These are phyloP conservation scores for Trypanosoma lewisi DNA, from an alignment of 208 protist species.

Conservation along the genomic window DNA sequence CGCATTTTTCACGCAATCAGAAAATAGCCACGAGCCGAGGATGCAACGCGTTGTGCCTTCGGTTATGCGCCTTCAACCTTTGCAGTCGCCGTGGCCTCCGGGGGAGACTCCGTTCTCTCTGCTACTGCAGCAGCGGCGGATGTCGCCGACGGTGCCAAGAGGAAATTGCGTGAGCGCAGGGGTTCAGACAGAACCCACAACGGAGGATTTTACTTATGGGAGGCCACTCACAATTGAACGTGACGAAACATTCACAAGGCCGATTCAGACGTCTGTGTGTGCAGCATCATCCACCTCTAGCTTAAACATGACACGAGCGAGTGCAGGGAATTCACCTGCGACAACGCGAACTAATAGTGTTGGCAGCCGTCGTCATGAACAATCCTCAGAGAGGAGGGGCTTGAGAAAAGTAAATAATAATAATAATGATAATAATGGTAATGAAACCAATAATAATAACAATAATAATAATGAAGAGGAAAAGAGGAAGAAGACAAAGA, in stretches of 20 bases:
- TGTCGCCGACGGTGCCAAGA: background rate
- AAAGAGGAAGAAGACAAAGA: background rate
- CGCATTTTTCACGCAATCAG: background rate
- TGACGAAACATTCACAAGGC: slow-evolving; percentile 7
- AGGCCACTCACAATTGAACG: slow-evolving; percentile 19
- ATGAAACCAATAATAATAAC: background rate
- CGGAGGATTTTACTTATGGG: slow-evolving; percentile 10
- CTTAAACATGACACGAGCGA: background rate
- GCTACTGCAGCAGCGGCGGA: background rate
- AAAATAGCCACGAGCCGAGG: background rate
- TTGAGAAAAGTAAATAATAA: no score
- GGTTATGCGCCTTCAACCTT: slow-evolving; percentile 14
- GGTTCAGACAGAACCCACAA: slow-evolving; percentile 21
- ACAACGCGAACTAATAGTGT: background rate
- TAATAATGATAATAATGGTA: background rate
- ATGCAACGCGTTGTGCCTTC: background rate
- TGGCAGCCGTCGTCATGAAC: background rate
- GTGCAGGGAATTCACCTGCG: background rate
- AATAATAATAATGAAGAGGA: background rate
- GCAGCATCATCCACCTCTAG: slow-evolving; percentile 7
- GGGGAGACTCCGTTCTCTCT: background rate
- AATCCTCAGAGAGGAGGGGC: background rate
- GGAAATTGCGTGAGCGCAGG: slow-evolving; percentile 5
- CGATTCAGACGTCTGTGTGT: background rate
- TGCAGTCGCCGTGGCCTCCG: slow-evolving; percentile 16